Evolutionary conservation across 163 green algal species (phyloP).

Genomic region (Trebouxiophyceae sp.): DNA sequence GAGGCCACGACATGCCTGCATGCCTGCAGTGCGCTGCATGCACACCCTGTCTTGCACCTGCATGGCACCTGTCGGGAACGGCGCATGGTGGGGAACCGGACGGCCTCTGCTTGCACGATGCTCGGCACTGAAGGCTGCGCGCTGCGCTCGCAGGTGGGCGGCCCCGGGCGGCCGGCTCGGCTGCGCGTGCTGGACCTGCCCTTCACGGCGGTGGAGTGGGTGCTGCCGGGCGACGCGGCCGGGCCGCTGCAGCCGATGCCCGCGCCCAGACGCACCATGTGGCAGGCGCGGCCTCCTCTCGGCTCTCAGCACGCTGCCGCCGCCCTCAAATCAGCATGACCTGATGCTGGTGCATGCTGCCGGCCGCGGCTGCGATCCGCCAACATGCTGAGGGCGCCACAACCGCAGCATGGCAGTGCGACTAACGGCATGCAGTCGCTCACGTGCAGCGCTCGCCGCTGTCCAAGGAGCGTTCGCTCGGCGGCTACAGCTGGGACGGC

Average conservation of each 20-base stretch:
- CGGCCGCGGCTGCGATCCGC: too few relatives aligned
- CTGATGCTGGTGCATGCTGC: too few relatives aligned
- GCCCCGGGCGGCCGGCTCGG: conserved; percentile 3
- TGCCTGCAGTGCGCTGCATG: neutral
- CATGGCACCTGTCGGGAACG: too few relatives aligned
- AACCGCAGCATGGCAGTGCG: too few relatives aligned
- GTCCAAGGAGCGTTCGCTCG: neutral
- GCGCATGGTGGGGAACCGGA: too few relatives aligned
- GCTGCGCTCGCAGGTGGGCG: conserved; percentile 24
- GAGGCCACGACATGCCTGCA: too few relatives aligned
- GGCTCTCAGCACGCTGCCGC: too few relatives aligned
- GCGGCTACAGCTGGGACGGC: neutral
- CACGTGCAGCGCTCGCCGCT: neutral
- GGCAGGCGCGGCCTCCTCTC: too few relatives aligned
- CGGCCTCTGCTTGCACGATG: too few relatives aligned
- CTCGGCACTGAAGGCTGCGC: too few relatives aligned
- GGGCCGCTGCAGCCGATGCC: neutral
- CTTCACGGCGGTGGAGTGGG: conserved; percentile 72
- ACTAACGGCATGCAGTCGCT: neutral
- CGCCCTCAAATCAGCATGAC: too few relatives aligned
- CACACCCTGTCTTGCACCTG: neutral
- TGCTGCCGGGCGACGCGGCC: conserved; percentile 24
- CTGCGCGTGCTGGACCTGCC: conserved; percentile 65
- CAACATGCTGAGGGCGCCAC: too few relatives aligned
- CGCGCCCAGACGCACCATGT: conserved; percentile 8